Conservation (phyloP, 768 basidiomycete genomes). For the Tremella yokohamensis region DNA sequence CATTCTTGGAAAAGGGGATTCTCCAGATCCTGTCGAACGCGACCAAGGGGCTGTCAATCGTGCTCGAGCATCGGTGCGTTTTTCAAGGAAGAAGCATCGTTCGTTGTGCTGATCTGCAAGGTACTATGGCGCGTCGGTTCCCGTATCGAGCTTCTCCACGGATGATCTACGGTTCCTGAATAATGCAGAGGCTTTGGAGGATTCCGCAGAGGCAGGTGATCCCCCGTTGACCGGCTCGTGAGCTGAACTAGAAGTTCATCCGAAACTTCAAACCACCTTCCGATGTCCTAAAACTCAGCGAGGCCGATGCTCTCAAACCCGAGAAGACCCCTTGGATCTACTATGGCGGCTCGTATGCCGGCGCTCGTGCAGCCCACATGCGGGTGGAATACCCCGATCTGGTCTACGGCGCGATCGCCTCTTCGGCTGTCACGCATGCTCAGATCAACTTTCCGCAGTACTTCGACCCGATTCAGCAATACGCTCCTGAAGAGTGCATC, state of each 20-base stretch:
- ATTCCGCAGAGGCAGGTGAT: conserved; percentile 64
- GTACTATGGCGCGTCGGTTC: conserved; percentile 73
- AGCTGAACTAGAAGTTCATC: conserved; percentile 61
- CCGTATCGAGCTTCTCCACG: conserved; percentile 72
- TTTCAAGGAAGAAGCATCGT: background rate
- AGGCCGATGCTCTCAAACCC: conserved; percentile 63
- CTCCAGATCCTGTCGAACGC: conserved; percentile 77
- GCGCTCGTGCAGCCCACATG: conserved; percentile 90
- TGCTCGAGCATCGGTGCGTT: conserved; percentile 78
- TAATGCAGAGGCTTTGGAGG: conserved; percentile 82
- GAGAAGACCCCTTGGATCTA: conserved; percentile 54
- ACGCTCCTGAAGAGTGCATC: conserved; percentile 55
- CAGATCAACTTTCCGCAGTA: conserved; percentile 79
- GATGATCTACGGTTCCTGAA: conserved; percentile 82
- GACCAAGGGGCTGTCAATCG: conserved; percentile 80
- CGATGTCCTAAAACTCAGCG: conserved; percentile 20
- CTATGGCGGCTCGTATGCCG: conserved; percentile 92
- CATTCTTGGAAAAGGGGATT: conserved; percentile 74
- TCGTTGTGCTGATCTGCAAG: conserved; percentile 16
- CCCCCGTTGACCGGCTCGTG: background rate
- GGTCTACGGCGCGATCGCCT: conserved; percentile 85
- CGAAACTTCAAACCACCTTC: conserved; percentile 64
- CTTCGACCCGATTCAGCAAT: conserved; percentile 70
- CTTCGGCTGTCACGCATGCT: conserved; percentile 79
- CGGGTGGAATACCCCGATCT: conserved; percentile 77